Evolutionary conservation across 805 yeast species (phyloP), one percentile per base, ranked within the genome.

Genomic region (Yamadazyma laniorum): DNA sequence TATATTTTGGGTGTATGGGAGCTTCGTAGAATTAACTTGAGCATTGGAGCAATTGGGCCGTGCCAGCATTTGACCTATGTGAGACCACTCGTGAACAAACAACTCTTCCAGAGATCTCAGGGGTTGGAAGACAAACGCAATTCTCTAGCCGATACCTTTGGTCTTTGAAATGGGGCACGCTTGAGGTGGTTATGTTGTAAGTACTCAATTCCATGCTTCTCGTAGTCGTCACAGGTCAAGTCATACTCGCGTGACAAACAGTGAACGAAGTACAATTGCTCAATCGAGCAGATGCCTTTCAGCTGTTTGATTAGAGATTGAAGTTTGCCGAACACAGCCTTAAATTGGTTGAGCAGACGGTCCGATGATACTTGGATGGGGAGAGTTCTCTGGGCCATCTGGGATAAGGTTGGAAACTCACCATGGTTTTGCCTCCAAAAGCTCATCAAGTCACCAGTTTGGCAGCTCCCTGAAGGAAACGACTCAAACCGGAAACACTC

Each of bases 401-500:
- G 21, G 1, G 51, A 43, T 7, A 56, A 31, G 7, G 37, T 44
- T 4, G 54, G 47, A 30, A 40, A 55, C 25, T 42, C 45, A 6
- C n/a, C n/a, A 4, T 37, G 32, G 31, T 50, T 44, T 3, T n/a
- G 19, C 19, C 42, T 33, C 63, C 64, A 58, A 37, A 52, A 58
- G 13, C 22, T 22, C 9, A 45, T 33, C 18, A 49, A 27, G 9
- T 35, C 25, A 15, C 35, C 13, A 3, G 9, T 11, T 27, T 46
- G 50, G 22, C 40, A 46, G 2, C 45, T 38, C 6, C 51, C 50
- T 7, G 34, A 28, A 4, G 23, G 18, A 6, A 35, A 9, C 4
- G 57, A 51, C 40, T 59, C 64, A 42, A 54, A 59, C 13, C 33
- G 32, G 32, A 53, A 44, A 25, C 58, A 51, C 44, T 59, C 64